A percentile compares a stretch with the other conserved stretches of the same genome.
These are phyloP conservation scores for Onygena corvina DNA, from an alignment of 2,329 filamentous ascomycete species.

Conservation along the genomic window DNA sequence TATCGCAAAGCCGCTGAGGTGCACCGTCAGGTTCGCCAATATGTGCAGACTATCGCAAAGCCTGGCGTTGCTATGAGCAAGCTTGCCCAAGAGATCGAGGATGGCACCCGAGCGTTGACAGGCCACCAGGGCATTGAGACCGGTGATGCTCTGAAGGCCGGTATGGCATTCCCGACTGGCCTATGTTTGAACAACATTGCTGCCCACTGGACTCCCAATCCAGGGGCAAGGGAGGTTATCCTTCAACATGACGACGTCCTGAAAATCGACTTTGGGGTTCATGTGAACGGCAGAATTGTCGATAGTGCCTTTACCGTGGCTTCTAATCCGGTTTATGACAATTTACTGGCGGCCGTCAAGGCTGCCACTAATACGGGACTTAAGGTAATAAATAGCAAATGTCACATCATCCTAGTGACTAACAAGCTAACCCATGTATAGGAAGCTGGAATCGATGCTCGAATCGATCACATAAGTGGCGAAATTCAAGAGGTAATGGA, in stretches of 20 bases:
- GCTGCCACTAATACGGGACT: conserved; percentile 57
- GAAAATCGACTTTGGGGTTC: conserved; percentile 73
- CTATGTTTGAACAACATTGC: conserved; percentile 43
- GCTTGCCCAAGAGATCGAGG: conserved; percentile 44
- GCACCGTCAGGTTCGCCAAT: conserved; percentile 44
- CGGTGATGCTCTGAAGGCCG: conserved; percentile 40
- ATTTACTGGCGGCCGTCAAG: conserved; percentile 59
- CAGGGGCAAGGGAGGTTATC: conserved; percentile 54
- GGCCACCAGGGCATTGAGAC: conserved; percentile 42
- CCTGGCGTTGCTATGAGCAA: conserved; percentile 40
- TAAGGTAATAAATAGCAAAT: conserved; percentile 23
- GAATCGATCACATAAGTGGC: conserved; percentile 45
- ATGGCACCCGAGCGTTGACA: conserved; percentile 41
- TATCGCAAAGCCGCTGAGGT: conserved; percentile 48
- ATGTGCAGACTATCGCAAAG: conserved; percentile 38
- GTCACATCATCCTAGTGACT: background rate
- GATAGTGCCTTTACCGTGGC: conserved; percentile 71
- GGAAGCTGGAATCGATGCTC: conserved; percentile 44
- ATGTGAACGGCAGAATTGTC: conserved; percentile 67
- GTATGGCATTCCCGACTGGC: conserved; percentile 47
- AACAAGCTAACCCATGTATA: conserved; percentile 18
- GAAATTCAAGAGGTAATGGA: conserved; percentile 52
- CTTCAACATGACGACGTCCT: conserved; percentile 63
- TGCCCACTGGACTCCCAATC: conserved; percentile 47
- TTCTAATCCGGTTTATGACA: conserved; percentile 64